Evolutionary conservation across 1,284 basidiomycete species (phyloP), one percentile per base, ranked within the genome.

Genomic region (Tetrapyrgos nigripes): DNA sequence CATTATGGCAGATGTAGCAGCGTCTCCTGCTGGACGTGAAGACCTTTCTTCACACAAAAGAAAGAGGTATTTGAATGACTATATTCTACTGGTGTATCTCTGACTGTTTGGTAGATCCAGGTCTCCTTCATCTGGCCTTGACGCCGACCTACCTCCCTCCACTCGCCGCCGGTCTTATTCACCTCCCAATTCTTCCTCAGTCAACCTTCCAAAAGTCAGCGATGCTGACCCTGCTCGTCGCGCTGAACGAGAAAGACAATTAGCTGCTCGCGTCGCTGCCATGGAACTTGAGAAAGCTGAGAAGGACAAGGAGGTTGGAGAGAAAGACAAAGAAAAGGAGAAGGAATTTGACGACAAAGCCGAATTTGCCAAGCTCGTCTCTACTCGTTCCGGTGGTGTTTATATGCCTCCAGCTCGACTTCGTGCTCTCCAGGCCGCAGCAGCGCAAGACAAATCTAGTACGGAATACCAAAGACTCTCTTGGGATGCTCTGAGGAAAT

Each of bases 401-500:
- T 99, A 99, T 72, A 91, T 99, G 68, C 97, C 97, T 1, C 97
- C 97, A 8, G 96, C 96, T 27, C 88, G 93, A 28, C 79, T 99
- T 47, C 87, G 94, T 52, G 96, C 96, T 1, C 82, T 99, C 74
- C 94, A 97, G 75, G 93, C 88, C 24, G 94, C 95, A 50, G 94
- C 91, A 10, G 77, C 85, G 11, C 82, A 86, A 61, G 95, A 98
- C 81, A 96, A 97, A 75, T 82, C 83, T 52, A 93, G 93, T 64
- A 71, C 91, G n/a, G 96, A 98, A 77, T 98, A 93, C 74, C 97
- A 99, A 76, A 85, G 97, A 19, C 80, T 99, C 66, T 94, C 93
- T 26, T 99, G 97, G 97, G 97, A 99, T 71, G 97, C 97, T 1
- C 80, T 99, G 61, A 89, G 96, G 71, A 99, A 99, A 79, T 94